These are phyloP conservation scores for Oehlia diaphana DNA, from an alignment of 192 early-diverging fungal species.

Conservation along the genomic window DNA sequence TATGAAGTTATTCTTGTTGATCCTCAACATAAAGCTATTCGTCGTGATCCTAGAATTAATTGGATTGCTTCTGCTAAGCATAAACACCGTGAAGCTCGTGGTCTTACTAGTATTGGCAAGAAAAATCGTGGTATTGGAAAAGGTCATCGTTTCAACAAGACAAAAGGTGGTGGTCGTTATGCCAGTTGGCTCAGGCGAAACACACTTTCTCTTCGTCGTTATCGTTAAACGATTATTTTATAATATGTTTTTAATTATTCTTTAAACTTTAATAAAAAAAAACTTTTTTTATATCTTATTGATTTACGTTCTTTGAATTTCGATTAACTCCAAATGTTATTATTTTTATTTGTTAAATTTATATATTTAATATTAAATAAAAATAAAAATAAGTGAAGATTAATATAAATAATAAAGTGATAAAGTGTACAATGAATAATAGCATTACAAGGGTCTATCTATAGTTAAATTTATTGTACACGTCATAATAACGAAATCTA, in stretches of 20 bases:
- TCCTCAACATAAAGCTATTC: constrained; percentile 97
- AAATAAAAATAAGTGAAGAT: too few relatives aligned
- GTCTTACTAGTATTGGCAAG: constrained; percentile 94
- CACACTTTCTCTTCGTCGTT: constrained; percentile 92
- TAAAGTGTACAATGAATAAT: too few relatives aligned
- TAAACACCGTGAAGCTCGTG: constrained; percentile 99
- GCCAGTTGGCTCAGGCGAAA: constrained; percentile 94
- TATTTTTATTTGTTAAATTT: too few relatives aligned
- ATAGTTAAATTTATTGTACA: too few relatives aligned
- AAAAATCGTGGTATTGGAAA: constrained; percentile 97
- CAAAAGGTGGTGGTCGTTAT: constrained; percentile 89
- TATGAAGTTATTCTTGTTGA: constrained; percentile 99
- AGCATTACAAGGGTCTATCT: too few relatives aligned
- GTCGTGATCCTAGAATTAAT: constrained; percentile 98
- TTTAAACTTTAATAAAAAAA: too few relatives aligned
- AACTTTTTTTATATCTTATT: too few relatives aligned
- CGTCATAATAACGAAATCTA: too few relatives aligned
- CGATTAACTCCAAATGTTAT: too few relatives aligned
- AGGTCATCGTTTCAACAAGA: constrained; percentile 97
- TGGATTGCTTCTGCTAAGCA: constrained; percentile 98
- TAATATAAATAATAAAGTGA: too few relatives aligned
- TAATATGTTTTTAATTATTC: neutral
- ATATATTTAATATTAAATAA: too few relatives aligned
- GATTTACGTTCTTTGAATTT: too few relatives aligned
- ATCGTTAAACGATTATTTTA: constrained; percentile 66